Evolutionary conservation across 2,329 filamentous ascomycete species (phyloP), one percentile per base, ranked within the genome.

Genomic region (Epichloe coenophiala): DNA sequence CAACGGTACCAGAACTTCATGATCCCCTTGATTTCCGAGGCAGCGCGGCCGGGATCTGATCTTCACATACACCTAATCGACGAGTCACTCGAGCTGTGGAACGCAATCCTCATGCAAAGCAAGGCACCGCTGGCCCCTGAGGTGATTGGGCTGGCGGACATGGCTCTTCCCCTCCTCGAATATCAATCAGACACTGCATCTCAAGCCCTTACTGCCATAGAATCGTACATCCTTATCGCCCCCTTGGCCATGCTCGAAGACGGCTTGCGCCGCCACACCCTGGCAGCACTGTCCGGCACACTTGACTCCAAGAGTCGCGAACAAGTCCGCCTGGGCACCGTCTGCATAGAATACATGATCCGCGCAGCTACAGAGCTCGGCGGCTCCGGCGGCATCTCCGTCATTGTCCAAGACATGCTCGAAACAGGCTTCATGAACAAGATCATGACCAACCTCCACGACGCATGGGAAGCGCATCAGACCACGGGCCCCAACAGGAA

Each of bases 11-110:
- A 96, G 56, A 67, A 75, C 15, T 74, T 90, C 48, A 86, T 96
- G 58, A 70, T 95, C 17, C 90, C 91, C 0, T 77, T 97, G 47
- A 84, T 98, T 41, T 75, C 81, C 44, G 84, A 86, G 59, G 88
- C 89, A 2, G 81, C 93, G 37, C 79, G 90, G 52, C 82, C 84
- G 3, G 80, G 78, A 11, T 93, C 88, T 1, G 79, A 86, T 39
- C 74, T 86, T 41, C 81, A 87, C 57, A 70, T 90, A 2, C 93
- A 95, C 60, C 78, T 98, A 9, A 80, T 95, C 12, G 93, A 97
- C 54, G 93, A 98, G 63, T 87, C 88, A 0, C 72, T 97, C 13
- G 90, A 96, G 51, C 77, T 98, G 3, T 97, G 91, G 91, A 76
- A 78, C 36, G 80, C 84, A 2, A 80, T 96, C 11, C 66, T 90